Percentiles rank a stretch among this genome's conserved stretches.
Conservation (phyloP, 2,329 filamentous ascomycete genomes). For the Talaromyces amestolkiae region DNA sequence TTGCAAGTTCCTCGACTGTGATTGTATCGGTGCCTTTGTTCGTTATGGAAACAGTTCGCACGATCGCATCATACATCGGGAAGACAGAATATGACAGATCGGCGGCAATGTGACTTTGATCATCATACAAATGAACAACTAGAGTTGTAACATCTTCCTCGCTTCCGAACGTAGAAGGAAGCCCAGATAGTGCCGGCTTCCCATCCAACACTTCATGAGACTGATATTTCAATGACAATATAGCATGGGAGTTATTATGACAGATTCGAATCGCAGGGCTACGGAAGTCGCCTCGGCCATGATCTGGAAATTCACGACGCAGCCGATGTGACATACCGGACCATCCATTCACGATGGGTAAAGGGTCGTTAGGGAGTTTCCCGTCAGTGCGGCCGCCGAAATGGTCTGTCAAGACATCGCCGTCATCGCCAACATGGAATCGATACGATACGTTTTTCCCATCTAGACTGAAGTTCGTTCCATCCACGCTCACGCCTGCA, state of each 20-base stretch:
- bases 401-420: too few species aligned
- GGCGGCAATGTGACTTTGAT: not conserved
- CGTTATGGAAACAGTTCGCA: not conserved
- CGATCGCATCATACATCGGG: not conserved
- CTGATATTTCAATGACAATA: not conserved
- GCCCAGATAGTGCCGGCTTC: not conserved
- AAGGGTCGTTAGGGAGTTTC: too few species aligned
- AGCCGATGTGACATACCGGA: too few species aligned
- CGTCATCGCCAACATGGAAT: too few species aligned
- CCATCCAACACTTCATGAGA: not conserved
- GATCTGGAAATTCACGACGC: too few species aligned
- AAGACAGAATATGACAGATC: not conserved
- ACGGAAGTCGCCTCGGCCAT: not conserved
- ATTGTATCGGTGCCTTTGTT: not conserved
- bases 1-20: not conserved
- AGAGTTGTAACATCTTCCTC: not conserved
- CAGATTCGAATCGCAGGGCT: not conserved
- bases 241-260: not conserved
- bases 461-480: too few species aligned
- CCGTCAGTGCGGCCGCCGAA: too few species aligned
- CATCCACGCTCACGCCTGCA: too few species aligned
- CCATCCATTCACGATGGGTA: too few species aligned
- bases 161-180: not conserved
- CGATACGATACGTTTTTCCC: too few species aligned
- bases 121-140: not conserved